These are phyloP conservation scores for Sherardia arvensis DNA, from an alignment of 257 asterid genomes.

Conservation along the genomic window DNA sequence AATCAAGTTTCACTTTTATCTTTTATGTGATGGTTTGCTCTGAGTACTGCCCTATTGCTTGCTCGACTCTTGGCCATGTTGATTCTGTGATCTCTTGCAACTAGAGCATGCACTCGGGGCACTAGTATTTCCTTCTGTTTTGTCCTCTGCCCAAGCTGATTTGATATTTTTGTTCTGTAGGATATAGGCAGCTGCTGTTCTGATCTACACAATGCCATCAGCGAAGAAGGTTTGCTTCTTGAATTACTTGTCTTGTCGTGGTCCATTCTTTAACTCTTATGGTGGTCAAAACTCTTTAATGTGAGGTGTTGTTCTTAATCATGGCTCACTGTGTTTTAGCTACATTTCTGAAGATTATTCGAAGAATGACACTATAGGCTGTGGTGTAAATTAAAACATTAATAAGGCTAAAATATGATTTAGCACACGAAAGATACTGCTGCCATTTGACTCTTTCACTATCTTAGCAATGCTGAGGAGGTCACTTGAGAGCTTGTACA, in stretches of 20 bases:
- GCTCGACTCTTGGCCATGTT: no score
- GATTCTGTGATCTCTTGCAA: background rate
- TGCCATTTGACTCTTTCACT: background rate
- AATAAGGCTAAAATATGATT: background rate
- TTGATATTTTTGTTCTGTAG: background rate
- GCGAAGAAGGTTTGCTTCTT: conserved; percentile 13
- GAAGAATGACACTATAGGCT: background rate
- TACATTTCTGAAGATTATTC: background rate
- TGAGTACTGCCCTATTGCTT: no score
- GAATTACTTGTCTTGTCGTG: background rate
- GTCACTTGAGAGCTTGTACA: background rate
- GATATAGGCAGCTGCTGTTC: conserved; percentile 1
- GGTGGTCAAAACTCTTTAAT: background rate
- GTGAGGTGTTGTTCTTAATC: background rate
- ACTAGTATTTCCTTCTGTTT: background rate
- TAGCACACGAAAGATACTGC: background rate
- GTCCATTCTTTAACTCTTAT: background rate
- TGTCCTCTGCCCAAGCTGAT: background rate
- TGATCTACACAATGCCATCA: conserved; percentile 13
- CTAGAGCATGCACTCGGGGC: background rate
- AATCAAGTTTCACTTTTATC: background rate
- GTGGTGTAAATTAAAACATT: background rate
- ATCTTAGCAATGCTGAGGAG: background rate
- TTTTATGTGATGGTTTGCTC: no score
- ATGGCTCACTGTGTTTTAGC: background rate